phyloP scores from a whole-genome alignment of 257 asterid genomes.

The Thymus quinquecostatus region DNA sequence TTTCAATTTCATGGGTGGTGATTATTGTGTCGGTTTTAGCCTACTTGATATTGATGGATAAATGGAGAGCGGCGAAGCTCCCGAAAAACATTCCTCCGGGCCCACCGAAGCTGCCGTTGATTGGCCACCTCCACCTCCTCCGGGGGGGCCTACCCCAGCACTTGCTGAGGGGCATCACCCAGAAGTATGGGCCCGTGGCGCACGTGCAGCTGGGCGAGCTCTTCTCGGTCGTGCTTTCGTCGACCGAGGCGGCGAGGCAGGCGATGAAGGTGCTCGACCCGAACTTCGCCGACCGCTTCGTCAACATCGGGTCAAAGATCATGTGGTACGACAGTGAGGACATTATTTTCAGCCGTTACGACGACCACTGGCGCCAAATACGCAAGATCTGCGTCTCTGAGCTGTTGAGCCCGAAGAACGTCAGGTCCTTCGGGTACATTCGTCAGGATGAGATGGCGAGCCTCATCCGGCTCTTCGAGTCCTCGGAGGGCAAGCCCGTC shows the following conservation, averaged over 20 bases:
- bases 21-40: no score
- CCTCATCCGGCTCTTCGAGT: conserved; percentile 18
- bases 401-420: conserved; percentile 34
- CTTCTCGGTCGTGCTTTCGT: conserved; percentile 41
- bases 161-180: conserved; percentile 1
- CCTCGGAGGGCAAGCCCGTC: conserved; percentile 4
- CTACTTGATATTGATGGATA: no score
- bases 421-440: conserved; percentile 33
- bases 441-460: conserved; percentile 31
- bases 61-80: conserved; percentile 5
- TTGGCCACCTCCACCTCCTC: conserved; percentile 50
- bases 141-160: conserved; percentile 35
- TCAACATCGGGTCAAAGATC: conserved; percentile 27
- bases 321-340: conserved; percentile 37
- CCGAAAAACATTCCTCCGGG: conserved; percentile 25
- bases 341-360: conserved; percentile 41
- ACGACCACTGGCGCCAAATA: conserved; percentile 50
- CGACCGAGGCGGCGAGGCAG: conserved; percentile 34
- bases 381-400: conserved; percentile 44
- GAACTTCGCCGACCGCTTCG: conserved; percentile 40
- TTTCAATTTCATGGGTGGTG: no score
- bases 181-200: conserved; percentile 42
- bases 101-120: conserved; percentile 40
- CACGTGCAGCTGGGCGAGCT: conserved; percentile 45
- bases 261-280: conserved; percentile 41